Evolutionary conservation across 306 rosid species (phyloP), one percentile per base, ranked within the genome.

Genomic region (Morella rubra): DNA sequence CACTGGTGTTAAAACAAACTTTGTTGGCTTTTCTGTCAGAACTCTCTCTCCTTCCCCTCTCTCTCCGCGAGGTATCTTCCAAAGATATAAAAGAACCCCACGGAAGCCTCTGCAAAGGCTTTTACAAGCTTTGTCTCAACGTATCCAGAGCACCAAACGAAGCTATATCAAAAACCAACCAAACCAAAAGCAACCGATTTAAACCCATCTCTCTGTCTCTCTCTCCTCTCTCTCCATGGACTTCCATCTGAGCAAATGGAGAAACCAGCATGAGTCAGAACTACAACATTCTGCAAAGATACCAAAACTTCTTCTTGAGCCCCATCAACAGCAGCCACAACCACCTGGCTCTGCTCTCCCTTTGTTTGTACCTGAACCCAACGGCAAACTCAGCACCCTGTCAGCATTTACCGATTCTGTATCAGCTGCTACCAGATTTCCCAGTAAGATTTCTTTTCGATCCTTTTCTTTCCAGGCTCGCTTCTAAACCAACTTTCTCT

Each of bases 251-350:
- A 91, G 86, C 88, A 91, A 92, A 86, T 89, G 99, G 96, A 92
- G 95, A 80, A 78, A 86, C 87, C 96, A 91, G 87, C 76, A 78
- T 71, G 96, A 89, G 96, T 89, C 99, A 92, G 99, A 89, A 71
- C 85, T 82, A 44, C 87, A 85, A 56, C 89, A 90, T 85, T 88
- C 92, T 77, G 86, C 93, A 73, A 91, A 92, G 89, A 87, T 91
- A 82, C 97, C 96, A 80, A 92, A 86, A 86, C 93, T 93, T 52
- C 76, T 83, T 37, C 76, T 81, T 70, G 86, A 90, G 46, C 72
- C 87, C 72, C 95, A 81, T 75, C 89, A 78, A 27, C 86, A 82
- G 44, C 86, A 87, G 45, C 89, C 82, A 69, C 79, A 81, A 53
- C 69, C 86, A 24, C 18, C 90, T 79, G 82, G 74, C 12, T 46